Base-by-base conservation (phyloP, 441 rosid species). In the Populus hybrid region DNA sequence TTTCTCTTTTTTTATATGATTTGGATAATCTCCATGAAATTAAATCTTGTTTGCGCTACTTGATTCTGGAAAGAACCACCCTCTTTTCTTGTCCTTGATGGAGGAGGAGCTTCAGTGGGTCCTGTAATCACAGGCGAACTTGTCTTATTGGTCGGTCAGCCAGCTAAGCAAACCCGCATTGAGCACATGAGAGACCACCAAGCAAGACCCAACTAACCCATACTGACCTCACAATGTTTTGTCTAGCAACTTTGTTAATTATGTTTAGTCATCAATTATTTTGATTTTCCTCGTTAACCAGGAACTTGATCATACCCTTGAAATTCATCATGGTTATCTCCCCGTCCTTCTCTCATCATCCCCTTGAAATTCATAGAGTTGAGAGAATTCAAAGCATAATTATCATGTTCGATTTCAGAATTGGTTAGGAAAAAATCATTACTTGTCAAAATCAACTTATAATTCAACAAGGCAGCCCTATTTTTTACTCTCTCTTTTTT, bases 141-240 rank as follows among this genome's bases (percentile, higher is more conserved):
- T n/a, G 28, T 20, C 68, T 50, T 6, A 82, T 66, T 83, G 83
- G 83, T 74, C 34, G 63, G 80, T 74, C 50, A 75, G 72, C 77
- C 83, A 83, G 77, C 80, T 34, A 61, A 77, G 70, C 78, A 67
- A 57, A 18, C 35, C 57, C 57, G 32, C 73, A 26, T 71, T 71
- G 23, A 5, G 21, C 80, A 69, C 67, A 57, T 26, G 75, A 57
- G 30, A 10, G 40, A 78, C 78, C 78, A 78, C 74, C 65, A 10
- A 3, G 1, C 11, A 18, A 1, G 63, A 23, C 71, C 81, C 67
- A 66, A 66, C 61, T 10, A 38, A 20, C 10, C 18, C 70, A 67
- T 68, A 12, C 26, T 57, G 64, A 71, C 66, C 46, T 57, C 26
- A 57, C 24, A 5, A 6, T 24, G 46, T 23, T 40, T 26, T 26